Percentiles rank a stretch among this genome's conserved stretches.
Evolutionary conservation across 31 red algal species (phyloP).

Genomic region (Odonthalia washingtoniensis): DNA sequence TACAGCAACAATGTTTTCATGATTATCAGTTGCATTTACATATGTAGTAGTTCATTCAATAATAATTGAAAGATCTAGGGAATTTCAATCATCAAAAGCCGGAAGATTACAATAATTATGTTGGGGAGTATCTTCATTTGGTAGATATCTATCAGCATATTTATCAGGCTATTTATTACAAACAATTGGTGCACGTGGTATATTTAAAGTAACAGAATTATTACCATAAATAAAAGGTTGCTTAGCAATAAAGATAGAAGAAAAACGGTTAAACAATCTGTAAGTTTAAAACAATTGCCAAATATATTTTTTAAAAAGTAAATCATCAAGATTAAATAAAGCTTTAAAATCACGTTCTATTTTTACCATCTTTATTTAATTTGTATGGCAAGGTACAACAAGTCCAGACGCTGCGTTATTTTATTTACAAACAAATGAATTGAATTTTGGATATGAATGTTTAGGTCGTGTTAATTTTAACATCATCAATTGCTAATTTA

Average conservation of each 20-base stretch:
- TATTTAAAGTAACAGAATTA: too few species aligned
- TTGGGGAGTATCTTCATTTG: conserved; percentile 88
- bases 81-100: conserved; percentile 47
- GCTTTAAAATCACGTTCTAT: conserved; percentile 69
- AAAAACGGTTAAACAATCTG: too few species aligned
- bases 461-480: conserved; percentile 86
- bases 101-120: conserved; percentile 87
- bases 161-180: too few species aligned
- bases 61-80: conserved; percentile 86
- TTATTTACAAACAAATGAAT: conserved; percentile 87
- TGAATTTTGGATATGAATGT: conserved; percentile 90
- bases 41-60: conserved; percentile 95
- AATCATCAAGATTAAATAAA: conserved; percentile 58
- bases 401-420: conserved; percentile 85
- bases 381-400: conserved; percentile 93
- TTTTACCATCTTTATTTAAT: conserved; percentile 84
- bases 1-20: conserved; percentile 47
- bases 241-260: too few species aligned
- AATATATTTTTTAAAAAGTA: background rate
- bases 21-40: conserved; percentile 82
- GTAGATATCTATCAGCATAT: conserved; percentile 89
- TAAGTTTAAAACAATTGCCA: too few species aligned
- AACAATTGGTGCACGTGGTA: too few species aligned
- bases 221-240: too few species aligned
- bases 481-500: too few species aligned